phyloP scores from a whole-genome alignment of 306 rosid genomes.

The Alnus glutinosa region DNA sequence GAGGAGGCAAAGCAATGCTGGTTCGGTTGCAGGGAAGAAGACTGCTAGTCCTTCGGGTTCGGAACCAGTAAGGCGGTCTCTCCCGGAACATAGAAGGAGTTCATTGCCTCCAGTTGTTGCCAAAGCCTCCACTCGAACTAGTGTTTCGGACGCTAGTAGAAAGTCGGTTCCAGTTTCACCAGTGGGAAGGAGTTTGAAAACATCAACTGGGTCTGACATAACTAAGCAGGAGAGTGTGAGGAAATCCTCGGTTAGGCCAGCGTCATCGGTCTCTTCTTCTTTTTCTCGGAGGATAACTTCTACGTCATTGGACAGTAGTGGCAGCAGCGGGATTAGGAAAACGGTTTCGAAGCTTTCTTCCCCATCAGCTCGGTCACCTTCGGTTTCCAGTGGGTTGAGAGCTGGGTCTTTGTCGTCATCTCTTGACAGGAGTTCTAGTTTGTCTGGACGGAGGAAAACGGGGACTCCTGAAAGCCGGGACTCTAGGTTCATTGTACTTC shows the following conservation, averaged over 20 bases:
- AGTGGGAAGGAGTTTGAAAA: constrained; percentile 40
- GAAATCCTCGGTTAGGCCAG: constrained; percentile 55
- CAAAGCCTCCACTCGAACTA: constrained; percentile 37
- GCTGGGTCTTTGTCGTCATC: constrained; percentile 57
- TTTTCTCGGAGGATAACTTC: constrained; percentile 51
- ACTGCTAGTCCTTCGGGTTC: constrained; percentile 23
- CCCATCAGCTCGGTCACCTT: constrained; percentile 50
- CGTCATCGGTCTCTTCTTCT: constrained; percentile 49
- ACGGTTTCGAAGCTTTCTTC: constrained; percentile 60
- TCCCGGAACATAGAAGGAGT: constrained; percentile 72
- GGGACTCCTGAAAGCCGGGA: constrained; percentile 69
- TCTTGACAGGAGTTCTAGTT: constrained; percentile 55
- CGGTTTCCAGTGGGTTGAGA: constrained; percentile 59
- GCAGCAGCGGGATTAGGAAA: constrained; percentile 60
- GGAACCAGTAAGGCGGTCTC: constrained; percentile 60
- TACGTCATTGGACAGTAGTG: constrained; percentile 55
- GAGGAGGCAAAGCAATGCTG: constrained; percentile 41
- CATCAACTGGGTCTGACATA: constrained; percentile 38
- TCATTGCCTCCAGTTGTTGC: constrained; percentile 49
- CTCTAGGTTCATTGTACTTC: constrained; percentile 76
- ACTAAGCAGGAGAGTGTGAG: constrained; percentile 41
- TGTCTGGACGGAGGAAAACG: constrained; percentile 65
- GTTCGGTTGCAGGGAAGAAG: constrained; percentile 34
- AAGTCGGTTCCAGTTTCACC: constrained; percentile 45
- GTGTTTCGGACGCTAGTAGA: constrained; percentile 44